Evolutionary conservation across 441 rosid genomes (phyloP).

Genomic region (Theobroma grandiflorum): DNA sequence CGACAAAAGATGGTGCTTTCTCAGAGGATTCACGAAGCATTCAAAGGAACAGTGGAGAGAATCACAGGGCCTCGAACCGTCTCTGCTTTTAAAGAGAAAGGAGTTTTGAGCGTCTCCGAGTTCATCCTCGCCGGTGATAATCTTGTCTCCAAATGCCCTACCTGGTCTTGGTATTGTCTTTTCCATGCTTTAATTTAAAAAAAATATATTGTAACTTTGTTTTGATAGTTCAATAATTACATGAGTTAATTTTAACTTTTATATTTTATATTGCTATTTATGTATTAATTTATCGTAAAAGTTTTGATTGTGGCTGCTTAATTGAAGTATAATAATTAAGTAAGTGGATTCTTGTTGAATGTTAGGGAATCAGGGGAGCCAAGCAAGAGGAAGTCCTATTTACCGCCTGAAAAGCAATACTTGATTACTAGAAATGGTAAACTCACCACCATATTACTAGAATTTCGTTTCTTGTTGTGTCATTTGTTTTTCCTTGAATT

Average conservation of each 20-base stretch:
- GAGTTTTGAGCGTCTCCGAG: slow-evolving; percentile 96
- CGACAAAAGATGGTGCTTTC: slow-evolving; percentile 57
- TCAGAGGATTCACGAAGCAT: slow-evolving; percentile 87
- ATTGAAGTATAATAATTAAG: background rate
- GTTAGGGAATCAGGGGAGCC: slow-evolving; percentile 97
- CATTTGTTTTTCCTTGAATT: background rate
- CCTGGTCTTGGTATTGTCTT: slow-evolving; percentile 90
- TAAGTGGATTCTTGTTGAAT: slow-evolving; percentile 3
- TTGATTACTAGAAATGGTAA: slow-evolving; percentile 95
- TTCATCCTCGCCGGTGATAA: slow-evolving; percentile 95
- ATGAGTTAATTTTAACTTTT: background rate
- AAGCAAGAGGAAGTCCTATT: slow-evolving; percentile 85
- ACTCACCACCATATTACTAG: slow-evolving; percentile 9
- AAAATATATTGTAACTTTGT: background rate
- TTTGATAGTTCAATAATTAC: background rate
- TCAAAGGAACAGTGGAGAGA: slow-evolving; percentile 94
- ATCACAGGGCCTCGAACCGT: slow-evolving; percentile 92
- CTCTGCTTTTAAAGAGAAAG: slow-evolving; percentile 97
- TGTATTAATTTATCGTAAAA: background rate
- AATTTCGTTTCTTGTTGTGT: background rate
- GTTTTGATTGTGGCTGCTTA: background rate
- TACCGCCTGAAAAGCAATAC: slow-evolving; percentile 89
- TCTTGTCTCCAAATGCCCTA: slow-evolving; percentile 98
- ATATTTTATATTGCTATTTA: background rate
- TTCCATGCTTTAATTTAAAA: background rate